phyloP scores from a whole-genome alignment of 345 rosid species.

The Bruguiera gymnorhiza region DNA sequence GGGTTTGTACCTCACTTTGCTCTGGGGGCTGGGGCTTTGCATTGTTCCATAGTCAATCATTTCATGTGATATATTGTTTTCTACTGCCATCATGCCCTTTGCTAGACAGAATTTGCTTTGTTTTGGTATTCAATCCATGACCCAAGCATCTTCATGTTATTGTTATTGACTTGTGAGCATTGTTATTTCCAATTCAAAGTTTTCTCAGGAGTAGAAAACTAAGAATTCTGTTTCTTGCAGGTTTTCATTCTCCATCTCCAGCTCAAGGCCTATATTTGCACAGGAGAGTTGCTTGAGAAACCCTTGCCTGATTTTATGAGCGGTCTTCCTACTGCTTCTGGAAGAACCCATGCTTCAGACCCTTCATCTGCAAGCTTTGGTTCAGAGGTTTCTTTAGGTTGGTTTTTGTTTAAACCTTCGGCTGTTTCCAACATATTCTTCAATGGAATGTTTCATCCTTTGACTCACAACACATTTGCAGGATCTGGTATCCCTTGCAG shows the following conservation, averaged over 20 bases:
- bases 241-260: slow-evolving; percentile 59
- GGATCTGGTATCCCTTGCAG: slow-evolving; percentile 59
- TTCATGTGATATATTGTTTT: background rate
- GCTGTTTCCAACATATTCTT: slow-evolving; percentile 4
- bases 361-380: slow-evolving; percentile 59
- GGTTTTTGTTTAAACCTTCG: slow-evolving; percentile 10
- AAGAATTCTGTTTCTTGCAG: slow-evolving; percentile 25
- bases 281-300: slow-evolving; percentile 40
- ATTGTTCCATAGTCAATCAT: background rate
- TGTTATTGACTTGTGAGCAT: background rate
- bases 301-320: slow-evolving; percentile 21
- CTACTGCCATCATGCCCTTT: background rate
- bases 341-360: slow-evolving; percentile 39
- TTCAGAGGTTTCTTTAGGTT: slow-evolving; percentile 62
- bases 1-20: background rate
- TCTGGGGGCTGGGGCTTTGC: background rate
- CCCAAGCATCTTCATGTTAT: too few species aligned
- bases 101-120: too few species aligned
- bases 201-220: slow-evolving; percentile 9
- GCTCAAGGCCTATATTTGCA: slow-evolving; percentile 44
- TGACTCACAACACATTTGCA: slow-evolving; percentile 22
- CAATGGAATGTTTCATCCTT: slow-evolving; percentile 6
- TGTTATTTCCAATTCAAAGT: background rate
- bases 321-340: slow-evolving; percentile 30
- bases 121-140: too few species aligned